Conservation (phyloP, 352 stramenopile species). For the Phytophthora constricta region DNA sequence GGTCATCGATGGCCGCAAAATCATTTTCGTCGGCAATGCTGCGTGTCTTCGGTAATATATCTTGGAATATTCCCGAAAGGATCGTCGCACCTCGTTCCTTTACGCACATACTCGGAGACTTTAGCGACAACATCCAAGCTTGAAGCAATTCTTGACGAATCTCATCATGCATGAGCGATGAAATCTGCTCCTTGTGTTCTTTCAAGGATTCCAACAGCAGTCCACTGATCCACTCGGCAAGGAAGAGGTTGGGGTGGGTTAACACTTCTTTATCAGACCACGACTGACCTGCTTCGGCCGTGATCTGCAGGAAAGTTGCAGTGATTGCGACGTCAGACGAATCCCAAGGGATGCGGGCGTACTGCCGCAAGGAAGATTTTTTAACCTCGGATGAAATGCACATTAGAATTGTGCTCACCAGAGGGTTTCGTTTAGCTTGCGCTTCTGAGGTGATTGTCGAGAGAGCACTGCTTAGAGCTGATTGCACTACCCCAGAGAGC, state of each 20-base stretch:
- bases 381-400: constrained; percentile 72
- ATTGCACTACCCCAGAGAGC: constrained; percentile 55
- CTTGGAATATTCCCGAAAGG: constrained; percentile 74
- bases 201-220: constrained; percentile 73
- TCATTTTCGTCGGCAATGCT: constrained; percentile 17
- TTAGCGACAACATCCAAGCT: constrained; percentile 85
- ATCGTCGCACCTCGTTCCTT: constrained; percentile 88
- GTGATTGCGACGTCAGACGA: constrained; percentile 71
- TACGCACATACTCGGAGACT: constrained; percentile 85
- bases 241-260: constrained; percentile 84
- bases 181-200: constrained; percentile 48
- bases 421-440: constrained; percentile 32
- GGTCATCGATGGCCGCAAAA: constrained; percentile 30
- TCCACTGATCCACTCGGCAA: constrained; percentile 86
- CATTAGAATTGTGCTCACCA: constrained; percentile 63
- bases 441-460: constrained; percentile 24
- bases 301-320: constrained; percentile 75
- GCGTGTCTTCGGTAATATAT: constrained; percentile 67
- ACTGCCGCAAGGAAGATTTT: constrained; percentile 75
- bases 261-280: constrained; percentile 88
- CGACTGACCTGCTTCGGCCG: constrained; percentile 62
- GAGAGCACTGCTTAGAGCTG: constrained; percentile 49
- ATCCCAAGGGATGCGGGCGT: constrained; percentile 87
- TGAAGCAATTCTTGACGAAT: constrained; percentile 74
- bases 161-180: constrained; percentile 47